Evolutionary conservation across 1,139 yeast genomes (phyloP).

Genomic region (Candida neerlandica): DNA sequence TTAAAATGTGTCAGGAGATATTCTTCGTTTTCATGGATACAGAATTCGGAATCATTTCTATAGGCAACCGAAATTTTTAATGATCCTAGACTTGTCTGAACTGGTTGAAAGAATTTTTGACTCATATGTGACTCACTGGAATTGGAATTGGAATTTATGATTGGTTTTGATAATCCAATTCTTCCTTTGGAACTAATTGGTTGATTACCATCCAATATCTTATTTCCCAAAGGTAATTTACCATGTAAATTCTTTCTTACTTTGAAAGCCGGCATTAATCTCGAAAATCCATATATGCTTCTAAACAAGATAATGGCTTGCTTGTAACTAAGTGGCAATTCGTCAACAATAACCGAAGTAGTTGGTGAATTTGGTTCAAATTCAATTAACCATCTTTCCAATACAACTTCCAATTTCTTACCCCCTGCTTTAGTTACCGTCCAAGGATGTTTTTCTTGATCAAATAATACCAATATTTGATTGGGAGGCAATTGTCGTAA

Average conservation of each 20-base stretch:
- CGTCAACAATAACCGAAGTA: conserved; percentile 39
- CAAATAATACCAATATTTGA: conserved; percentile 62
- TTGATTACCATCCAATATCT: conserved; percentile 73
- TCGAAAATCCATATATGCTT: conserved; percentile 65
- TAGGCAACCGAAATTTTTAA: conserved; percentile 77
- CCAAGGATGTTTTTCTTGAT: conserved; percentile 48
- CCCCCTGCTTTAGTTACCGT: conserved; percentile 42
- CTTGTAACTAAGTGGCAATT: conserved; percentile 71
- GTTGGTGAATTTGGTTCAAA: conserved; percentile 46
- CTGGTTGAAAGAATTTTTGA: conserved; percentile 65
- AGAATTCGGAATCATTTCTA: conserved; percentile 69
- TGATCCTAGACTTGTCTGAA: conserved; percentile 74
- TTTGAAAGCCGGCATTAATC: conserved; percentile 72
- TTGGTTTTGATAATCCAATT: conserved; percentile 75
- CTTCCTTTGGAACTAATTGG: conserved; percentile 83
- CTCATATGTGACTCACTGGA: conserved; percentile 55
- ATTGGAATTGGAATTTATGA: conserved; percentile 40
- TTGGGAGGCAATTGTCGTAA: conserved; percentile 59
- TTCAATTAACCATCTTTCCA: conserved; percentile 92
- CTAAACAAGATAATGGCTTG: conserved; percentile 76
- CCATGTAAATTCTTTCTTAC: conserved; percentile 43
- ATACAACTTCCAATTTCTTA: conserved; percentile 75
- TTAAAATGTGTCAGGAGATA: conserved; percentile 60
- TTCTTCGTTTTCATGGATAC: conserved; percentile 67
- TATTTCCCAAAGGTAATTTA: conserved; percentile 48